A percentile compares a stretch with the other conserved stretches of the same genome.
These are phyloP conservation scores for Cryptococcus sp. DNA, from an alignment of 1,284 basidiomycete species.

Conservation along the genomic window DNA sequence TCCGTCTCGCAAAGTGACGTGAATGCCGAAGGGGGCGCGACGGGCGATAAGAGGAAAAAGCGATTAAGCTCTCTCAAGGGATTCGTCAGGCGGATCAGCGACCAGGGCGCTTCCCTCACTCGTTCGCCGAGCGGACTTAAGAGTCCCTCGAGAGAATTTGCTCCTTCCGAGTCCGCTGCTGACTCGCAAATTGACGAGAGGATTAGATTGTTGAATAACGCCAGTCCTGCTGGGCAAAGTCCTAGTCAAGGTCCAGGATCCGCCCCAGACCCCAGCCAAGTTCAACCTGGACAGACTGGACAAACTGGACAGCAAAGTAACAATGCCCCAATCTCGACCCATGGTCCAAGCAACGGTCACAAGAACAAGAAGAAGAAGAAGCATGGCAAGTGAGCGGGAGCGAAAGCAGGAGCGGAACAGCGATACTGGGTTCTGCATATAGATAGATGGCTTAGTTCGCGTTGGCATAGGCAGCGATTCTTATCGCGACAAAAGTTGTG, in stretches of 20 bases:
- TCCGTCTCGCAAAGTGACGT: background rate
- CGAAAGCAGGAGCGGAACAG: background rate
- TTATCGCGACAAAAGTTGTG: background rate
- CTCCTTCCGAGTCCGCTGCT: background rate
- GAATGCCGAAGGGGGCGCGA: background rate
- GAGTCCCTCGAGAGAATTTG: conserved; percentile 11
- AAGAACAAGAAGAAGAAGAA: conserved; percentile 23
- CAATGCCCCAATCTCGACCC: conserved; percentile 4
- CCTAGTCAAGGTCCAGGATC: background rate
- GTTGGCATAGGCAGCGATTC: background rate
- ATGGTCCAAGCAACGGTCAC: conserved; percentile 1
- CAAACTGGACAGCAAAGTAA: no score
- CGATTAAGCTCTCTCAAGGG: conserved; percentile 44
- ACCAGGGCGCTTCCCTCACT: conserved; percentile 30
- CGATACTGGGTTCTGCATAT: background rate
- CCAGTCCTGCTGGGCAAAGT: background rate
- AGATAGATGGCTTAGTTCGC: background rate
- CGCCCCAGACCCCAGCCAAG: background rate
- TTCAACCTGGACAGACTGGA: background rate
- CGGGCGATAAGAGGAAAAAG: conserved; percentile 36
- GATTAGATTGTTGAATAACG: background rate
- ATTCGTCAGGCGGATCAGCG: conserved; percentile 45
- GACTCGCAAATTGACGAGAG: background rate
- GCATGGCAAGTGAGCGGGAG: conserved; percentile 16
- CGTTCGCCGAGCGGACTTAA: conserved; percentile 17